Base-by-base conservation (phyloP, 176 grass and related monocot genomes). In the Zea luxurians region DNA sequence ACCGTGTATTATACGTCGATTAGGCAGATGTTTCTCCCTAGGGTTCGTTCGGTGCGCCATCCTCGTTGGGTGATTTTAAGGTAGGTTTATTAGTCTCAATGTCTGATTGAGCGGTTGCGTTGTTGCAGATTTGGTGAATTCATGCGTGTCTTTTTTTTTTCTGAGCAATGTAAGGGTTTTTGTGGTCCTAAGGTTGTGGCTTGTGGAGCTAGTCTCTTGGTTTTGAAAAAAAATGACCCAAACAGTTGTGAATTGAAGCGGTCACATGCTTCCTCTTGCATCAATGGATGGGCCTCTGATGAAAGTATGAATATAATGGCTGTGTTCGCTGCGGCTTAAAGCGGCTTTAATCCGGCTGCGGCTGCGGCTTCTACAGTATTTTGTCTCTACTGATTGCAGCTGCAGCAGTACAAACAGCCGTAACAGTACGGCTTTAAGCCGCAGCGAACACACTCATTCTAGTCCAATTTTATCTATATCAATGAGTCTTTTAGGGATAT, bases 141-240 rank as follows among this genome's bases (percentile, higher is more conserved):
- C 2, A 37, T n/a, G 13, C 13, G 0, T 47, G 49, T 13, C 6
- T 4, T 58, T 58, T 62, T 13, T 69, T 50, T 5, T 54, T 58
- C 20, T 7, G 46, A 6, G 3, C 11, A 46, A 17, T 4, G 13
- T 36, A 62, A 38, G 41, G 45, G 10, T 73, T 78, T 78, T 48
- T 13, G 15, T 48, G 50, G 53, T 36, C 41, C 37, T 80, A 88
- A 76, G 64, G 76, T 84, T 84, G 47, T 62, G 8, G 53, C 12
- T 80, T 84, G 27, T 68, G 12, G 61, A 37, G 4, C 61, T 50
- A 35, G 16, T 38, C 20, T 34, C 16, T 64, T 47, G 42, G 2
- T 76, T 37, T 13, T 46, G 46, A 69, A 40, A 59, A 4, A 12
- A 1, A 27, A 27, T 62, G 46, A 9, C 15, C 36, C 2, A 6